Evolutionary conservation across 805 yeast genomes (phyloP).

Genomic region (Candida dajiaensis): DNA sequence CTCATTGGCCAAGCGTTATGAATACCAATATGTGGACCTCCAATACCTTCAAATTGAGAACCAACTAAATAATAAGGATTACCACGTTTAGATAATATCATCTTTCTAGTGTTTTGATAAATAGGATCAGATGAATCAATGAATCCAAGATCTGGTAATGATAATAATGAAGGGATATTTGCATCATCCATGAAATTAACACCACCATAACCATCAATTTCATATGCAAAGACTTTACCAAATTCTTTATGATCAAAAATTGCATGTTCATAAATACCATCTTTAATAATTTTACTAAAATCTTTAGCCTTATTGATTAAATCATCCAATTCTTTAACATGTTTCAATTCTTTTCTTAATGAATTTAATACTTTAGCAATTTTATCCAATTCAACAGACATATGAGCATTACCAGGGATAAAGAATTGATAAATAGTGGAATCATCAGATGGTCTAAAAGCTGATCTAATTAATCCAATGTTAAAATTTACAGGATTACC

Average conservation of each 20-base stretch:
- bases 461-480: conserved; percentile 72
- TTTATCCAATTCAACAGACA: conserved; percentile 55
- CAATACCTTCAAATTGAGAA: conserved; percentile 62
- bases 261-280: conserved; percentile 60
- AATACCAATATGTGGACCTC: conserved; percentile 88
- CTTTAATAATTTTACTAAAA: conserved; percentile 37
- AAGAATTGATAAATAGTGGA: conserved; percentile 76
- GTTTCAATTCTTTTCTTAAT: conserved; percentile 13
- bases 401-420: conserved; percentile 80
- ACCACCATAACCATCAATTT: conserved; percentile 84
- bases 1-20: conserved; percentile 90
- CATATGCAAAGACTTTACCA: conserved; percentile 83
- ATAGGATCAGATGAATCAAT: conserved; percentile 43
- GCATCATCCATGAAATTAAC: conserved; percentile 82
- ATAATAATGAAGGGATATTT: conserved; percentile 73
- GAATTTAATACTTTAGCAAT: conserved; percentile 25
- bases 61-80: conserved; percentile 78
- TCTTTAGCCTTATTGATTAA: conserved; percentile 26
- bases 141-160: conserved; percentile 78
- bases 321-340: conserved; percentile 3
- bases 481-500: conserved; percentile 78
- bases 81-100: conserved; percentile 63
- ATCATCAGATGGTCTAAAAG: conserved; percentile 87
- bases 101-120: conserved; percentile 72
- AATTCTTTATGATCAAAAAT: conserved; percentile 58